Evolutionary conservation across 495 filamentous ascomycete species (phyloP).

Genomic region (Podospora comata): DNA sequence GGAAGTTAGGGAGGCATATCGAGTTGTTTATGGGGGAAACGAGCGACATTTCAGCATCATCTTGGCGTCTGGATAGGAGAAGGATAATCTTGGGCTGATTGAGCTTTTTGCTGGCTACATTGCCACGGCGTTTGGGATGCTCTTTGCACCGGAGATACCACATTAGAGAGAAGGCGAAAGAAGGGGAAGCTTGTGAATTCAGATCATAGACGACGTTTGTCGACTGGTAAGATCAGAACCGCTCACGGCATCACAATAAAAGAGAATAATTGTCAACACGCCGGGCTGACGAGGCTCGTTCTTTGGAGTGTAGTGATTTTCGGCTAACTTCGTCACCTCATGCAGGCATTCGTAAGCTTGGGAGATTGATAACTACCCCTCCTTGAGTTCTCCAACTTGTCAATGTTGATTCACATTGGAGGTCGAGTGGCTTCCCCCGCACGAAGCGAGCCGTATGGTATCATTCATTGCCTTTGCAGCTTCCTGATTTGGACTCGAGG

Average conservation of each 20-base stretch:
- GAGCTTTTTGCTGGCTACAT: conserved; percentile 10
- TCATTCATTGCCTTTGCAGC: neutral
- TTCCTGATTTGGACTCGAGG: conserved; percentile 1
- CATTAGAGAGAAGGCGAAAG: conserved; percentile 14
- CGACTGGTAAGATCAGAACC: neutral
- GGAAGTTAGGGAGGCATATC: conserved; percentile 4
- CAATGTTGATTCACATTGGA: neutral
- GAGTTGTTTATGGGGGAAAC: conserved; percentile 1
- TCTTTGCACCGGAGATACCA: conserved; percentile 19
- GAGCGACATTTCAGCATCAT: conserved; percentile 21
- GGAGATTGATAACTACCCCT: neutral
- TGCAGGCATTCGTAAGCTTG: neutral
- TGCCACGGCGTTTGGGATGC: conserved; percentile 19
- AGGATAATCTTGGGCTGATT: conserved; percentile 8
- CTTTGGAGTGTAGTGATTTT: neutral
- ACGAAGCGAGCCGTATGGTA: neutral
- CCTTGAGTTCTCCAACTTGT: neutral
- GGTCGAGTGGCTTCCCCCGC: neutral
- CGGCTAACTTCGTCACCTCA: neutral
- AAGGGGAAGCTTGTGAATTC: neutral
- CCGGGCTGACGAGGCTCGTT: neutral
- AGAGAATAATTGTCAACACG: neutral
- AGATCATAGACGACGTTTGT: neutral
- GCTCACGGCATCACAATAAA: neutral
- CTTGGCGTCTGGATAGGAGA: conserved; percentile 23